A percentile compares a stretch with the other conserved stretches of the same genome.
These are phyloP conservation scores for Funneliformis mosseae DNA, from an alignment of 192 early-diverging fungal genomes.

Conservation along the genomic window DNA sequence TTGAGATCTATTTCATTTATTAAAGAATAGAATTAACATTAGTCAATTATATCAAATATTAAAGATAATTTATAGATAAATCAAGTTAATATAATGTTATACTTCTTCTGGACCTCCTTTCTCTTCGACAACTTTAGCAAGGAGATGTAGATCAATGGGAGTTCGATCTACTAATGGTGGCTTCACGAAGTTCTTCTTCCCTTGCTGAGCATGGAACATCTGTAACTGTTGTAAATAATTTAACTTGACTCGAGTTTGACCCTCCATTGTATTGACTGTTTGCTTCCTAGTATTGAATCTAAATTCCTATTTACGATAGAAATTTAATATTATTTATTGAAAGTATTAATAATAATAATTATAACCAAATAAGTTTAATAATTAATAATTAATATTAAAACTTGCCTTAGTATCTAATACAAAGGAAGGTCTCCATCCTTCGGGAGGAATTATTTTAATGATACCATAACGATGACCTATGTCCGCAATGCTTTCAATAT, in stretches of 20 bases:
- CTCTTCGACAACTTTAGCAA: constrained; percentile 79
- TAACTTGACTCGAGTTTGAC: constrained; percentile 79
- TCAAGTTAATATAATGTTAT: constrained; percentile 25
- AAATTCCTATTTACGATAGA: constrained; percentile 65
- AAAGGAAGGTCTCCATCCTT: constrained; percentile 83
- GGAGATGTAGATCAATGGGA: constrained; percentile 80
- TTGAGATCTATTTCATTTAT: constrained; percentile 56
- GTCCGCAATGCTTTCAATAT: constrained; percentile 78
- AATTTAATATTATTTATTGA: background rate
- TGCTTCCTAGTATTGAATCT: constrained; percentile 88
- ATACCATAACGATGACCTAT: constrained; percentile 82
- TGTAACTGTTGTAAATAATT: constrained; percentile 92
- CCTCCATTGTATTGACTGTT: constrained; percentile 91
- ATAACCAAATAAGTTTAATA: background rate
- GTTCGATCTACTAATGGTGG: constrained; percentile 85
- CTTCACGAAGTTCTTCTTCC: constrained; percentile 64
- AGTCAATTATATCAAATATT: background rate
- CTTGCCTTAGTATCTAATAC: constrained; percentile 78
- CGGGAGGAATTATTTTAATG: constrained; percentile 92
- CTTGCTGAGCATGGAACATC: constrained; percentile 83
- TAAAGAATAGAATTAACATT: background rate
- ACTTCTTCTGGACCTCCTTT: constrained; percentile 77
- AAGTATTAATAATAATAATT: background rate
- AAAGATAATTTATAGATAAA: background rate
- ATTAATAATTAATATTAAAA: constrained; percentile 23